Evolutionary conservation across 78 protist genomes (phyloP).

Genomic region (Ministeria vibrans): DNA sequence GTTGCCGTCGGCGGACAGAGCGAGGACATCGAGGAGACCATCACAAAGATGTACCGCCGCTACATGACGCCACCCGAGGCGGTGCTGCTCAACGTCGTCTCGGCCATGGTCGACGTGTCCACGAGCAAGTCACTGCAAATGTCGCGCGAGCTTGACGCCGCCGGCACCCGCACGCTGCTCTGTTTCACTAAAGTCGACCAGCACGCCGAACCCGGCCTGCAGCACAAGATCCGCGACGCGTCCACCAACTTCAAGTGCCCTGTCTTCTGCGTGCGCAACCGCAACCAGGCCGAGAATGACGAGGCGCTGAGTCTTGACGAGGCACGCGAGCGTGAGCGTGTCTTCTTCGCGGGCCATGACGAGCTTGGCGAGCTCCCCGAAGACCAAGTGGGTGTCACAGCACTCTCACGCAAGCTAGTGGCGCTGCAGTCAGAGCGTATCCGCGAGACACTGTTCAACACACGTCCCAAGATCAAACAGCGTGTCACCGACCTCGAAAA

Average conservation of each 20-base stretch:
- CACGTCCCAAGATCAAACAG: neutral
- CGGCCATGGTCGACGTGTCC: neutral
- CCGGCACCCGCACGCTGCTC: neutral
- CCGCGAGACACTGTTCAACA: neutral
- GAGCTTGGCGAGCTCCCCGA: neutral
- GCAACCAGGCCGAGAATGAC: neutral
- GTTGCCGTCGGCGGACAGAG: neutral
- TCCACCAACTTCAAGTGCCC: neutral
- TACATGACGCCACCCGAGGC: neutral
- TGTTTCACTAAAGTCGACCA: neutral
- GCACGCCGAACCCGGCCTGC: neutral
- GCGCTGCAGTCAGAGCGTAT: neutral
- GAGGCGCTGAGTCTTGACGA: neutral
- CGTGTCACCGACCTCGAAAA: too few species aligned
- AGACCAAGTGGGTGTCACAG: neutral
- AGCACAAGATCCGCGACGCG: neutral
- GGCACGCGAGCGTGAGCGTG: neutral
- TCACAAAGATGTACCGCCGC: neutral
- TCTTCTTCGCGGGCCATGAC: neutral
- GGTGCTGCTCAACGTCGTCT: neutral
- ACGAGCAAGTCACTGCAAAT: neutral
- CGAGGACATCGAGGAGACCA: neutral
- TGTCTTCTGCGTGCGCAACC: neutral
- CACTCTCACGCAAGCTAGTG: neutral
- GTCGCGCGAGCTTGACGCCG: neutral